Base-by-base conservation (phyloP, 176 grass and related monocot species). In the Carex parvula region DNA sequence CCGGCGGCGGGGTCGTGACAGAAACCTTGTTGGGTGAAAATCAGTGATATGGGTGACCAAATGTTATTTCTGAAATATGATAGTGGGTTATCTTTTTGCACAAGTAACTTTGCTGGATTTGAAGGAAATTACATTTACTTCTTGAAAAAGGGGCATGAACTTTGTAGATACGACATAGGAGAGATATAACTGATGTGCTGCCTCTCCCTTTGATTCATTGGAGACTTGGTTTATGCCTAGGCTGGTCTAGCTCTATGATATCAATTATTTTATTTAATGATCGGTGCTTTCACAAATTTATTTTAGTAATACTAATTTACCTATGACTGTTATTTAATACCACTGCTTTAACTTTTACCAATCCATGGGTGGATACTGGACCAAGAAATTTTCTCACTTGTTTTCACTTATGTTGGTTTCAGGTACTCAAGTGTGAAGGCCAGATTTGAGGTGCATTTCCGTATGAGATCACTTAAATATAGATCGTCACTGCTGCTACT, bases 161-260 rank as follows among this genome's bases (percentile, higher is more conserved):
- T 79, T 7, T 59, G 15, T 16, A 57, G 17, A n/a, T 79, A 79
- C 11, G 22, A 30, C 52, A 79, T 56, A 59, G 14, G 35, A 42
- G 48, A 79, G 46, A 4, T 30, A 59, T 0, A 32, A 30, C 52
- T 8, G 48, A 79, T 2, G 4, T 16, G 16, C 24, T 79, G n/a
- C 6, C 20, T 79, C 60, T 52, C 75, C 71, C 41, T 24, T 44
- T 76, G n/a, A 15, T 50, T 11, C 37, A n/a, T 5, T 20, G 8
- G 5, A n/a, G 7, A 79, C 75, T 79, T 79, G 75, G 75, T 35
- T 79, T 57, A 22, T 79, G 13, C 72, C 72, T 44, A 77, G 72
- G 4, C 20, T 77, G 3, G 39, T 48, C 42, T 77, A 77, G 72
- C 8, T 41, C 33, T 26, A 8, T 8, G 2, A 15, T 57, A 57